These are phyloP conservation scores for Cryptococcus maquisensis DNA, from an alignment of 1,284 basidiomycete species.

Conservation along the genomic window DNA sequence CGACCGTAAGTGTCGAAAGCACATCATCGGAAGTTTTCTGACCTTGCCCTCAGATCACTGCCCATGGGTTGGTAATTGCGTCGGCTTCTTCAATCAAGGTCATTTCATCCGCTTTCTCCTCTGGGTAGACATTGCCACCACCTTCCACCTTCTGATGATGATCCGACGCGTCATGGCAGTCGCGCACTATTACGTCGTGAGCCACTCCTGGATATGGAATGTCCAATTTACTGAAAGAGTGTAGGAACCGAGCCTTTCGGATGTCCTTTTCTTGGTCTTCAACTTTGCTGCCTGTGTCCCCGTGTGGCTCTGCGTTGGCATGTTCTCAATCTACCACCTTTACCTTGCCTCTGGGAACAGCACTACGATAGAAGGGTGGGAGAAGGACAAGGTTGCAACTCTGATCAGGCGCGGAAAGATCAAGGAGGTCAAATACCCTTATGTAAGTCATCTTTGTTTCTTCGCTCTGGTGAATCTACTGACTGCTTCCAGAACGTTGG, in stretches of 20 bases:
- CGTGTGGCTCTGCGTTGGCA: constrained; percentile 78
- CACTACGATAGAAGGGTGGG: constrained; percentile 93
- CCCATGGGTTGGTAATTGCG: constrained; percentile 51
- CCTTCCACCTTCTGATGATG: constrained; percentile 77
- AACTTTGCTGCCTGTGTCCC: constrained; percentile 84
- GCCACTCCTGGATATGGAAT: constrained; percentile 8
- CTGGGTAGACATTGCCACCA: constrained; percentile 70
- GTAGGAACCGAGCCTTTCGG: constrained; percentile 64
- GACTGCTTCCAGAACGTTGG: constrained; percentile 66
- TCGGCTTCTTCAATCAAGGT: constrained; percentile 83
- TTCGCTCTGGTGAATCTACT: not conserved
- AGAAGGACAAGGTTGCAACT: constrained; percentile 82
- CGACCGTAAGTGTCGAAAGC: constrained; percentile 20
- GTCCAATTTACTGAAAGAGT: not conserved
- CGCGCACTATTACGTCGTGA: constrained; percentile 28
- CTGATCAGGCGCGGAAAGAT: constrained; percentile 82
- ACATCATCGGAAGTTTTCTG: not conserved
- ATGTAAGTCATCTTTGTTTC: constrained; percentile 56
- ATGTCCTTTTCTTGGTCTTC: constrained; percentile 77
- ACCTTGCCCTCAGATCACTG: constrained; percentile 70
- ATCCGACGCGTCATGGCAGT: constrained; percentile 59
- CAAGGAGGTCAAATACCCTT: constrained; percentile 85
- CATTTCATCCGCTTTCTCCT: constrained; percentile 90
- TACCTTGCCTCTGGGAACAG: constrained; percentile 74
- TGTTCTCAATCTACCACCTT: constrained; percentile 87